These are phyloP conservation scores for Tothia fuscella DNA, from an alignment of 2,329 filamentous ascomycete species.

Conservation along the genomic window DNA sequence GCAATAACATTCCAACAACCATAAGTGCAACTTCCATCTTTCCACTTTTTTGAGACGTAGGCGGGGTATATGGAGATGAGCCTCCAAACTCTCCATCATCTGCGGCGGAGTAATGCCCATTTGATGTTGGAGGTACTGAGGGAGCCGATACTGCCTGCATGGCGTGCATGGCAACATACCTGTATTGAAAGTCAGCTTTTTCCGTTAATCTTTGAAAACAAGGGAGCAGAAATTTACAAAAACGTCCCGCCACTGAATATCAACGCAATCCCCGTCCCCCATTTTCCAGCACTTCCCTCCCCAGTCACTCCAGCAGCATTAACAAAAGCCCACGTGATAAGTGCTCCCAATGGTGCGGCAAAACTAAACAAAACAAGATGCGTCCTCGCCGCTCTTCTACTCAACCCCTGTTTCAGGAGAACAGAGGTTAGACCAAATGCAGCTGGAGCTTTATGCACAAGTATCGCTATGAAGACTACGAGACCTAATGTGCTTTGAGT, in stretches of 20 bases:
- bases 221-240: constrained; percentile 49
- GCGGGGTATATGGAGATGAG: not conserved
- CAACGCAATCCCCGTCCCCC: constrained; percentile 67
- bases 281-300: constrained; percentile 46
- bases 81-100: constrained; percentile 39
- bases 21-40: constrained; percentile 46
- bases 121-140: constrained; percentile 20
- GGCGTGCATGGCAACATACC: constrained; percentile 96
- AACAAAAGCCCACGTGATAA: constrained; percentile 72
- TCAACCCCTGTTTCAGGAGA: constrained; percentile 78
- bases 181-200: constrained; percentile 30
- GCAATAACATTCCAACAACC: constrained; percentile 65
- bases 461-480: constrained; percentile 90
- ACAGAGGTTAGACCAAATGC: constrained; percentile 90
- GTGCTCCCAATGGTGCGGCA: constrained; percentile 74
- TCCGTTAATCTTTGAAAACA: not conserved
- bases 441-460: constrained; percentile 94
- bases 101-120: constrained; percentile 19
- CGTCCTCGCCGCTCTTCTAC: constrained; percentile 69
- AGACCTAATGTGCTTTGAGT: constrained; percentile 58
- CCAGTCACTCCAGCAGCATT: constrained; percentile 48
- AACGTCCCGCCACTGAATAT: constrained; percentile 97
- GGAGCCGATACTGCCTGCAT: constrained; percentile 61
- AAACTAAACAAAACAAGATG: constrained; percentile 87
- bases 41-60: constrained; percentile 45